Percentiles rank a stretch among this genome's conserved stretches.
phyloP scores from a whole-genome alignment of 2,329 filamentous ascomycete genomes.

The Orbilia oligospora region DNA sequence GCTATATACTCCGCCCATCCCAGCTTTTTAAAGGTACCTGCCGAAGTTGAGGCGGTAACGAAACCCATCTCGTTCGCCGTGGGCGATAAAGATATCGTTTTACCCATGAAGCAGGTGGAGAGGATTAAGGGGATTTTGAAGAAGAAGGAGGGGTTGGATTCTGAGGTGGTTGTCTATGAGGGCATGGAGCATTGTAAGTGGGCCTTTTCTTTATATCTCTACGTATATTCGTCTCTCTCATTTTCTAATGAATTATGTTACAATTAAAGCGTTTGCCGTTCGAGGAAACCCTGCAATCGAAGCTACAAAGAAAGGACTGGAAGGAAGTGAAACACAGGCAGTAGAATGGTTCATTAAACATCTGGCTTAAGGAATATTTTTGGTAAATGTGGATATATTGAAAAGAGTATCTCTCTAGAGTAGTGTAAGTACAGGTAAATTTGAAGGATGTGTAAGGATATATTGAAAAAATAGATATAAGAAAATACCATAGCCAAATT shows the following conservation, averaged over 20 bases:
- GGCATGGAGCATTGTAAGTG: slow-evolving; percentile 66
- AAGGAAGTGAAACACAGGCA: slow-evolving; percentile 65
- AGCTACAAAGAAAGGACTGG: slow-evolving; percentile 62
- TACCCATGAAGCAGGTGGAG: slow-evolving; percentile 66
- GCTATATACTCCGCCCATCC: slow-evolving; percentile 62
- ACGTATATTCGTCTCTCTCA: neutral
- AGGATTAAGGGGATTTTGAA: slow-evolving; percentile 66
- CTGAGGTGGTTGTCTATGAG: slow-evolving; percentile 67
- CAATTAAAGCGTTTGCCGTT: slow-evolving; percentile 66
- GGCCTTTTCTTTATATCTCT: neutral
- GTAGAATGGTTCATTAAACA: slow-evolving; percentile 65
- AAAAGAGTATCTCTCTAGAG: neutral
- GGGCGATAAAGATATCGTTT: slow-evolving; percentile 69
- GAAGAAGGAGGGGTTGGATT: slow-evolving; percentile 65
- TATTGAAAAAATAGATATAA: neutral
- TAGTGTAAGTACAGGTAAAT: neutral
- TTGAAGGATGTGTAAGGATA: neutral
- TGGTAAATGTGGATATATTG: neutral
- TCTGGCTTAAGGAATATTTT: slow-evolving; percentile 19
- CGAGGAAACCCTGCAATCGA: slow-evolving; percentile 64
- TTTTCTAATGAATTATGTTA: slow-evolving; percentile 2
- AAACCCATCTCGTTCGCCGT: slow-evolving; percentile 70
- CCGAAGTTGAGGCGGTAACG: slow-evolving; percentile 69
- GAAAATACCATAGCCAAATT: neutral
- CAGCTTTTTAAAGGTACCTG: slow-evolving; percentile 68